Conservation (phyloP, 2,329 filamentous ascomycete genomes). For the Aspergillus cejpii region DNA sequence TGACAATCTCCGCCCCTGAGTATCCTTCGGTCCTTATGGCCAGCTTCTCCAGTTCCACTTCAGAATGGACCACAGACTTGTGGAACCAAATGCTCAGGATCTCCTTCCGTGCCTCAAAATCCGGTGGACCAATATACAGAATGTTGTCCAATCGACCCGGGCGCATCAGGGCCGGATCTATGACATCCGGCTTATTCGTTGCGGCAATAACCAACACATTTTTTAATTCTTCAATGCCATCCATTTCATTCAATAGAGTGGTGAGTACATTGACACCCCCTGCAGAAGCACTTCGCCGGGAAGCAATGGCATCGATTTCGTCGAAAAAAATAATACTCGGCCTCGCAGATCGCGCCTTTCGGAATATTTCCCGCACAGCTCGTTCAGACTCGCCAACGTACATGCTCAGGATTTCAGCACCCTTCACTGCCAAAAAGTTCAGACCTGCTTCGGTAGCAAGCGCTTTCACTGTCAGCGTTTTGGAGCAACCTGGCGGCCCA, state of each 20-base stretch:
- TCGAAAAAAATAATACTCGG: conserved; percentile 96
- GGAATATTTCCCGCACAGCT: conserved; percentile 75
- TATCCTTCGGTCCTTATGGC: conserved; percentile 65
- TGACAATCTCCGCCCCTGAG: conserved; percentile 76
- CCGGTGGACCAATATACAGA: conserved; percentile 79
- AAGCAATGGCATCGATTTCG: conserved; percentile 82
- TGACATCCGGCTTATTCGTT: conserved; percentile 79
- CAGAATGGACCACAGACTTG: conserved; percentile 53
- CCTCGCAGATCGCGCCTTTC: conserved; percentile 73
- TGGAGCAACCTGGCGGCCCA: conserved; percentile 88
- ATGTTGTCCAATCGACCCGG: conserved; percentile 79
- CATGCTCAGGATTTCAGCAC: conserved; percentile 89
- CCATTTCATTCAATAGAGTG: conserved; percentile 89
- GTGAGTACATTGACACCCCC: conserved; percentile 73
- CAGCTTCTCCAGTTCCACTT: conserved; percentile 60
- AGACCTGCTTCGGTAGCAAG: conserved; percentile 83
- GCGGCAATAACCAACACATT: conserved; percentile 84
- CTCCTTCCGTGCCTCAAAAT: conserved; percentile 63
- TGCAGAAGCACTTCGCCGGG: conserved; percentile 48
- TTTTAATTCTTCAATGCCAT: conserved; percentile 78
- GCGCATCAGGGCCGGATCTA: conserved; percentile 79
- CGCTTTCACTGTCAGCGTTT: conserved; percentile 86
- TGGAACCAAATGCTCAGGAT: conserved; percentile 65
- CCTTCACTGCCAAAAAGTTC: conserved; percentile 93
- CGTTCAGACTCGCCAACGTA: conserved; percentile 94